Conservation (phyloP, 805 yeast genomes). For the Candida cerambycidarum region DNA sequence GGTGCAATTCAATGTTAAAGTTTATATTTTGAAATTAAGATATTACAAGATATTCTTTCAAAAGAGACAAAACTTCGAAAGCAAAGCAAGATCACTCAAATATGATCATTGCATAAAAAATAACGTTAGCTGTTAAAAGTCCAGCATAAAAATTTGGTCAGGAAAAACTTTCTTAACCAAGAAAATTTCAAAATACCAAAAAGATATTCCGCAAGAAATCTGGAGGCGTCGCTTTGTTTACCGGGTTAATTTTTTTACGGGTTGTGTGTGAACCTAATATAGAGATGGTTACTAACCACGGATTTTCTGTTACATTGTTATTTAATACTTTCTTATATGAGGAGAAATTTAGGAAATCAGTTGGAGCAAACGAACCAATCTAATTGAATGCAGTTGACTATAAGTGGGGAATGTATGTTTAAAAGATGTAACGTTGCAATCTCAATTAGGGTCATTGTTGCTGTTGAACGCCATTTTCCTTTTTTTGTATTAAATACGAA, state of each 20-base stretch:
- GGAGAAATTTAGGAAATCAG: neutral
- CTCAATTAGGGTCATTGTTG: neutral
- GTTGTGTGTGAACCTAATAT: neutral
- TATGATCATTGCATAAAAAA: neutral
- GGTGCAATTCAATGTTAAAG: neutral
- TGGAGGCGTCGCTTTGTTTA: neutral
- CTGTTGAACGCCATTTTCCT: neutral
- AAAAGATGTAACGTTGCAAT: neutral
- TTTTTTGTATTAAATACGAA: neutral
- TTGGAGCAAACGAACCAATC: too few relatives aligned
- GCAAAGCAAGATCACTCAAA: neutral
- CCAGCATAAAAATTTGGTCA: neutral
- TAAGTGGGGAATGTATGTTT: too few relatives aligned
- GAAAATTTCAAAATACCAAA: conserved; percentile 1
- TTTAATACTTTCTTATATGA: neutral
- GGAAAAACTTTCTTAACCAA: conserved; percentile 4
- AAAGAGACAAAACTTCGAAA: too few relatives aligned
- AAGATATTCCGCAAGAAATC: conserved; percentile 3
- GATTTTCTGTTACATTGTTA: neutral
- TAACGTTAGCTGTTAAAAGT: neutral
- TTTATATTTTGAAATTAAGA: neutral
- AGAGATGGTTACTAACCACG: neutral
- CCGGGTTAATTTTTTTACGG: conserved; percentile 1
- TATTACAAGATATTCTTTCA: too few relatives aligned
- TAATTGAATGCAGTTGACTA: too few relatives aligned